These are phyloP conservation scores for Neofusicoccum kwambonambiense DNA, from an alignment of 2,329 filamentous ascomycete genomes.

Conservation along the genomic window DNA sequence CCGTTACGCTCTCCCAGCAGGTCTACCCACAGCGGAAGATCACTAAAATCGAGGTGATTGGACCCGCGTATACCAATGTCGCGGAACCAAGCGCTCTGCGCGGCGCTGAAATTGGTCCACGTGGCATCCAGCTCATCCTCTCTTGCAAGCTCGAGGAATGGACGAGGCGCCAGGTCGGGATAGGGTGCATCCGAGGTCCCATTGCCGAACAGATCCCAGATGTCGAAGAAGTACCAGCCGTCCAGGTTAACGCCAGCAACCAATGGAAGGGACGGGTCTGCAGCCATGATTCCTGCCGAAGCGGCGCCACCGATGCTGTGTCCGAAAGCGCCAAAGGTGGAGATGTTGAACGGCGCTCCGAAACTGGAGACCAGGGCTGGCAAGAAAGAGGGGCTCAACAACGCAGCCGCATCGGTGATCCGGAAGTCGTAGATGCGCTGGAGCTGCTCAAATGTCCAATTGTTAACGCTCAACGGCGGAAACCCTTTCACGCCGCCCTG, in stretches of 20 bases:
- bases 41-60: constrained; percentile 26
- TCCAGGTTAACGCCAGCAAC: constrained; percentile 25
- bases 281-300: constrained; percentile 19
- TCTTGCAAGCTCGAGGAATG: constrained; percentile 24
- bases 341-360: constrained; percentile 19
- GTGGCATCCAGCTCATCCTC: constrained; percentile 21
- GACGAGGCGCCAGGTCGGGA: constrained; percentile 6
- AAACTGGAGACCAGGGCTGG: not conserved
- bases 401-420: constrained; percentile 22
- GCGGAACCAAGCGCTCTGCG: constrained; percentile 27
- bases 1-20: constrained; percentile 22
- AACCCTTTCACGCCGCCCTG: constrained; percentile 6
- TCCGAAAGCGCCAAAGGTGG: constrained; percentile 22
- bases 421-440: constrained; percentile 22
- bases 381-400: constrained; percentile 11
- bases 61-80: constrained; percentile 24
- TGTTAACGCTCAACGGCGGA: not conserved
- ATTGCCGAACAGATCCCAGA: constrained; percentile 20
- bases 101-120: constrained; percentile 24
- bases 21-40: constrained; percentile 28
- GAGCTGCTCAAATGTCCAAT: not conserved
- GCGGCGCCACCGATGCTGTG: constrained; percentile 27
- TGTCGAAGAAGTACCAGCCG: constrained; percentile 22
- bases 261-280: constrained; percentile 16
- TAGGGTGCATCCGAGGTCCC: not conserved